These are phyloP conservation scores for Trichoderma aggressivum DNA, from an alignment of 2,329 filamentous ascomycete genomes.

Conservation along the genomic window DNA sequence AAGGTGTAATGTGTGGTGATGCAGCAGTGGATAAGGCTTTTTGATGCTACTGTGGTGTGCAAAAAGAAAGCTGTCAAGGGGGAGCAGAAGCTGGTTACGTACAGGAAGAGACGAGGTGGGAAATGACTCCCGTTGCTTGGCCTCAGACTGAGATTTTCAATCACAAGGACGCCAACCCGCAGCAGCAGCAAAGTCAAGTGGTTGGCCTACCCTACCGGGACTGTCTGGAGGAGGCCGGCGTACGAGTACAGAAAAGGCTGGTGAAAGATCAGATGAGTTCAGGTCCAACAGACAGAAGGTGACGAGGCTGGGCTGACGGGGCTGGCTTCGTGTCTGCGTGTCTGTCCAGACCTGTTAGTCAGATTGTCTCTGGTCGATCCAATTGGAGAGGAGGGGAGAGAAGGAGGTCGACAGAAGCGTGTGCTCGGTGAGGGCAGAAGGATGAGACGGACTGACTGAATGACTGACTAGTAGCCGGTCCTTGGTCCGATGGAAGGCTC, in stretches of 20 bases:
- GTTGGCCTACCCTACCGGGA: background rate
- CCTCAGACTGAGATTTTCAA: background rate
- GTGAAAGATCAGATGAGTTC: background rate
- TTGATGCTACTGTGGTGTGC: background rate
- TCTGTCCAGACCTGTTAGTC: conserved; percentile 3
- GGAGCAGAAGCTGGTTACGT: background rate
- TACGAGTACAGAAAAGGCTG: conserved; percentile 1
- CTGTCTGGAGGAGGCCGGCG: background rate
- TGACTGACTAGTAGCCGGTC: conserved; percentile 2
- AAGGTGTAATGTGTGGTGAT: background rate
- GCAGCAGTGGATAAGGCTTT: background rate
- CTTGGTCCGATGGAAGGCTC: background rate
- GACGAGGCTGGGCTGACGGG: background rate
- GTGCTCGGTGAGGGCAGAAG: conserved; percentile 12
- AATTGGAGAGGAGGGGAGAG: conserved; percentile 1
- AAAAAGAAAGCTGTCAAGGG: background rate
- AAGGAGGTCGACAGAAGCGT: background rate
- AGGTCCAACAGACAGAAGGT: background rate
- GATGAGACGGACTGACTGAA: background rate
- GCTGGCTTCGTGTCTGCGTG: background rate
- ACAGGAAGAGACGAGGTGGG: background rate
- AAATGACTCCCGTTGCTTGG: background rate
- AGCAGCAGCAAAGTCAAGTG: background rate
- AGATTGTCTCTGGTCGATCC: background rate
- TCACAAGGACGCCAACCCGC: background rate